Conservation (phyloP, 2,329 filamentous ascomycete genomes). For the Fusarium palustre region DNA sequence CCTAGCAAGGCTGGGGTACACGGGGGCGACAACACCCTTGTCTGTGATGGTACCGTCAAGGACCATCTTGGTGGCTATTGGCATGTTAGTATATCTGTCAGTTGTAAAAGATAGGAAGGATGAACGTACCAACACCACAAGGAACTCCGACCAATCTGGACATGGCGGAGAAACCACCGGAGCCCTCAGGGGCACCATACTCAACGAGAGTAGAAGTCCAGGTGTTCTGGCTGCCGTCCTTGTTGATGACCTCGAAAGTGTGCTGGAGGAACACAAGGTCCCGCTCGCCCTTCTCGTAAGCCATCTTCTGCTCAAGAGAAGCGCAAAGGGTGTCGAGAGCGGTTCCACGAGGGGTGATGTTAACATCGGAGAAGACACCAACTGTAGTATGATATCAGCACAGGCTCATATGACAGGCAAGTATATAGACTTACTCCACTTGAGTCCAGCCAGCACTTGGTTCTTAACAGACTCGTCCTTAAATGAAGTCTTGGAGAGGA, state of each 20-base stretch:
- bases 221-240: slow-evolving; percentile 80
- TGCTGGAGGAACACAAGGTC: slow-evolving; percentile 69
- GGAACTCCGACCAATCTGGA: slow-evolving; percentile 83
- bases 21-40: slow-evolving; percentile 81
- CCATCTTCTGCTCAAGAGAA: slow-evolving; percentile 71
- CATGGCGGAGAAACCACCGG: slow-evolving; percentile 85
- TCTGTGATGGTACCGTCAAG: slow-evolving; percentile 78
- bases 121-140: slow-evolving; percentile 52
- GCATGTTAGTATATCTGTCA: not conserved
- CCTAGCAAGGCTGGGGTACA: slow-evolving; percentile 76
- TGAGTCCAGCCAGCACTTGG: slow-evolving; percentile 33
- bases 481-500: slow-evolving; percentile 72
- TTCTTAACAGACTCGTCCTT: slow-evolving; percentile 35
- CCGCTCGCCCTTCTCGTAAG: slow-evolving; percentile 75
- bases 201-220: slow-evolving; percentile 84
- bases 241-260: slow-evolving; percentile 66
- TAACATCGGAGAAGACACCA: slow-evolving; percentile 56
- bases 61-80: slow-evolving; percentile 75
- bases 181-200: slow-evolving; percentile 81
- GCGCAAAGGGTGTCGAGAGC: slow-evolving; percentile 79
- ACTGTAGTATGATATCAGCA: slow-evolving; percentile 14
- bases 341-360: slow-evolving; percentile 70
- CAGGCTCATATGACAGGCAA: not conserved
- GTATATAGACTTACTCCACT: slow-evolving; percentile 21
- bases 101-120: not conserved